phyloP scores from a whole-genome alignment of 2,329 filamentous ascomycete species.

The Aureobasidium musti region DNA sequence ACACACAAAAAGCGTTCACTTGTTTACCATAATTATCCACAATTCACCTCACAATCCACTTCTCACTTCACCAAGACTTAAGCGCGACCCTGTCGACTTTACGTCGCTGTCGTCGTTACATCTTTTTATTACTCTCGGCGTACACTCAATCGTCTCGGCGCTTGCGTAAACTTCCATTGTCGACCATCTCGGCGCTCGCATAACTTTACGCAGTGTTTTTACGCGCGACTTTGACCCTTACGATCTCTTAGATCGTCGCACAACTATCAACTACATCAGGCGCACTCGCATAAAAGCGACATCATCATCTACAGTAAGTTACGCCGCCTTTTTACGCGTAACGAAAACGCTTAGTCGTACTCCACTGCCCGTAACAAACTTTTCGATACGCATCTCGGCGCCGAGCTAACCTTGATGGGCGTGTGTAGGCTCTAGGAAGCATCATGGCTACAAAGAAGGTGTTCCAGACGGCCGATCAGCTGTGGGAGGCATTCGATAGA shows the following conservation, averaged over 20 bases:
- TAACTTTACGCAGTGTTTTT: not conserved
- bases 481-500: not conserved
- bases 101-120: not conserved
- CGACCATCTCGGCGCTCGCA: slow-evolving; percentile 1
- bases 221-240: not conserved
- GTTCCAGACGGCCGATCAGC: not conserved
- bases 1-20: not conserved
- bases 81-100: slow-evolving; percentile 1
- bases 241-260: not conserved
- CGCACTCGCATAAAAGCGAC: slow-evolving; percentile 2
- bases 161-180: not conserved
- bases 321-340: not conserved
- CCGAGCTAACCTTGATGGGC: not conserved
- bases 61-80: not conserved
- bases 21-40: not conserved
- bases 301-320: not conserved
- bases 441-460: not conserved
- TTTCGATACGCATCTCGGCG: slow-evolving; percentile 11
- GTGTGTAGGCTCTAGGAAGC: not conserved
- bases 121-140: not conserved
- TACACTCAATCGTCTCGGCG: too few species aligned
- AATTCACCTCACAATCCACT: not conserved
- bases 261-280: not conserved
- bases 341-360: slow-evolving; percentile 1
- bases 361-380: not conserved